Conservation (phyloP, 257 asterid species). For the Forsythia suspensa region DNA sequence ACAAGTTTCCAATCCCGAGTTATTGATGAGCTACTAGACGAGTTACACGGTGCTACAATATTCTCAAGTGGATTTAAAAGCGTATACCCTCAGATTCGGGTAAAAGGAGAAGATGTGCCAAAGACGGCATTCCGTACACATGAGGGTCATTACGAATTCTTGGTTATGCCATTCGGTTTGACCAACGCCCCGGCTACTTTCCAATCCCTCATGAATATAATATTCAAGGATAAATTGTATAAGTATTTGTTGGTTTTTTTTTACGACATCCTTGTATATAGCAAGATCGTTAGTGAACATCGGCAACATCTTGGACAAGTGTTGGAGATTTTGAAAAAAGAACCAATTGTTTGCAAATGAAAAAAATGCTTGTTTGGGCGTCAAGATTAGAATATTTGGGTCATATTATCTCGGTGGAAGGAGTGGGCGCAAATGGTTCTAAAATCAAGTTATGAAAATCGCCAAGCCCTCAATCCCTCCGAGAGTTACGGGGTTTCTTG, state of each 20-base stretch:
- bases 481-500: background rate
- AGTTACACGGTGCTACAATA: too few relatives aligned
- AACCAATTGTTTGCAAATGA: background rate
- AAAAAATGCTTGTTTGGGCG: background rate
- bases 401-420: background rate
- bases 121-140: too few relatives aligned
- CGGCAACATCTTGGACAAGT: background rate
- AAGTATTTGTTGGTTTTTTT: background rate
- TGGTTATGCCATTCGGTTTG: too few relatives aligned
- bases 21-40: too few relatives aligned
- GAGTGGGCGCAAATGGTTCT: too few relatives aligned
- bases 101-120: too few relatives aligned
- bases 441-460: too few relatives aligned
- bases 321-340: background rate
- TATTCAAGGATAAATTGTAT: background rate
- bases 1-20: too few relatives aligned
- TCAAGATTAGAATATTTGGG: background rate
- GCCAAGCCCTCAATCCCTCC: background rate
- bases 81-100: too few relatives aligned
- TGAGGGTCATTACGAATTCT: too few relatives aligned
- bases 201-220: background rate
- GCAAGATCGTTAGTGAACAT: background rate
- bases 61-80: too few relatives aligned
- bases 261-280: background rate
- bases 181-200: background rate